Conservation (phyloP, 257 asterid genomes). For the Fraxinus excelsior region DNA sequence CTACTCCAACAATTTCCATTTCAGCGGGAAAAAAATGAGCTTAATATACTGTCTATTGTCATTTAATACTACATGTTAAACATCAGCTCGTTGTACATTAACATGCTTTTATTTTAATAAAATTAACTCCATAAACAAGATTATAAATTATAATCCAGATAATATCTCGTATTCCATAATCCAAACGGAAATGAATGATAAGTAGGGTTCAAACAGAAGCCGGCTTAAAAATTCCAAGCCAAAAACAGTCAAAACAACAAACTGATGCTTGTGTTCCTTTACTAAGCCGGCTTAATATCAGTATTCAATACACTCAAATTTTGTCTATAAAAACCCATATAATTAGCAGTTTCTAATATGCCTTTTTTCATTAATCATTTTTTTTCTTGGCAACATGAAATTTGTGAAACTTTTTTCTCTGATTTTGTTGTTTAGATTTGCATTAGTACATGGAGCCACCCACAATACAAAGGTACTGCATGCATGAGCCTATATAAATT, state of each 20-base stretch:
- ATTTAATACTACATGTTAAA: no score
- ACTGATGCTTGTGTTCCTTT: constrained; percentile 18
- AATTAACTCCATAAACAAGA: neutral
- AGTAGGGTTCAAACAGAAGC: constrained; percentile 30
- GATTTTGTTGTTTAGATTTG: constrained; percentile 29
- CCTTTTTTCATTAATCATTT: constrained; percentile 10
- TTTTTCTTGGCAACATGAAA: neutral
- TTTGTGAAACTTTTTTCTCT: no score
- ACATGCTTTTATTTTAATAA: neutral
- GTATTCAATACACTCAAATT: neutral
- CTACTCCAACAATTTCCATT: no score
- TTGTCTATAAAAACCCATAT: constrained; percentile 29
- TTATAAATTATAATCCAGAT: neutral
- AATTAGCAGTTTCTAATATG: constrained; percentile 23
- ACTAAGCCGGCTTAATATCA: constrained; percentile 13
- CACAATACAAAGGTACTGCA: constrained; percentile 39
- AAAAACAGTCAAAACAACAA: constrained; percentile 11
- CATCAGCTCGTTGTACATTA: neutral
- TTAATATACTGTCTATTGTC: neutral
- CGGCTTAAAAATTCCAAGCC: constrained; percentile 31
- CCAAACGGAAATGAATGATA: constrained; percentile 15
- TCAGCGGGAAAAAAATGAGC: no score
- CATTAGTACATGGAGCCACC: constrained; percentile 30
- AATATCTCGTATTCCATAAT: neutral
- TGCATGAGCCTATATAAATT: neutral